Percentiles rank a stretch among this genome's conserved stretches.
These are phyloP conservation scores for Podospora sp. DNA, from an alignment of 495 filamentous ascomycete species.

Conservation along the genomic window DNA sequence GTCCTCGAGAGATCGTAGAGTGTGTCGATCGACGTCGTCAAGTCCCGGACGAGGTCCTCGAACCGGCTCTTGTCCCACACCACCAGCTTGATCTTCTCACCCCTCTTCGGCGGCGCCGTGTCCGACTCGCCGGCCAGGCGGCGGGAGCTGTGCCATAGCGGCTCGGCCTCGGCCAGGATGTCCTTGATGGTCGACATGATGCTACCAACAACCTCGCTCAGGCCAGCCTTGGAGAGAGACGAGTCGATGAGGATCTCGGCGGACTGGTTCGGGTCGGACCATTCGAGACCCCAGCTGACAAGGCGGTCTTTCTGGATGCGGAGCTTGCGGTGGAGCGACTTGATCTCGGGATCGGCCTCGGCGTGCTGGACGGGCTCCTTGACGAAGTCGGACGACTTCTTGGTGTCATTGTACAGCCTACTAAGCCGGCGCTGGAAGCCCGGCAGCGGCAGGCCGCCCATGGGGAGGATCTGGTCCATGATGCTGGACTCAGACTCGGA, in stretches of 20 bases:
- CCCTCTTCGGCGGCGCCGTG: conserved; percentile 37
- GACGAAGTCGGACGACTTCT: conserved; percentile 81
- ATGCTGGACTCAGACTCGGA: neutral
- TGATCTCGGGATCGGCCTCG: conserved; percentile 57
- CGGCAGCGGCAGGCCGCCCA: conserved; percentile 47
- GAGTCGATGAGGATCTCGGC: conserved; percentile 77
- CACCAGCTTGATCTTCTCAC: conserved; percentile 51
- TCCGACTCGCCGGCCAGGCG: conserved; percentile 45
- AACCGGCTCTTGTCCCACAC: conserved; percentile 63
- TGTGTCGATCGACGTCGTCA: conserved; percentile 85
- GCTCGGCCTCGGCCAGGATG: conserved; percentile 81
- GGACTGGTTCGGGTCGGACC: conserved; percentile 70
- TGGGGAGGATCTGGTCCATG: conserved; percentile 54
- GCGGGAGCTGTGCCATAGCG: conserved; percentile 62
- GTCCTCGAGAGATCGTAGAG: conserved; percentile 84
- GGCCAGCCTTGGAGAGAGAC: conserved; percentile 76
- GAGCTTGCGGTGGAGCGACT: conserved; percentile 58
- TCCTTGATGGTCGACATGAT: conserved; percentile 90
- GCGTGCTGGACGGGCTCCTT: conserved; percentile 67
- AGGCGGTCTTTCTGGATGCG: conserved; percentile 73
- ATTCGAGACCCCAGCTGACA: conserved; percentile 87
- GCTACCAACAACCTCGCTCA: conserved; percentile 83
- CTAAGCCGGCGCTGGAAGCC: conserved; percentile 73
- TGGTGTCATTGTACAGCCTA: conserved; percentile 90
- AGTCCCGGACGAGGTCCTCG: conserved; percentile 71